Percentiles rank a stretch among this genome's conserved stretches.
Conservation (phyloP, 179 eudicot genomes). For the Beta macrorhiza region DNA sequence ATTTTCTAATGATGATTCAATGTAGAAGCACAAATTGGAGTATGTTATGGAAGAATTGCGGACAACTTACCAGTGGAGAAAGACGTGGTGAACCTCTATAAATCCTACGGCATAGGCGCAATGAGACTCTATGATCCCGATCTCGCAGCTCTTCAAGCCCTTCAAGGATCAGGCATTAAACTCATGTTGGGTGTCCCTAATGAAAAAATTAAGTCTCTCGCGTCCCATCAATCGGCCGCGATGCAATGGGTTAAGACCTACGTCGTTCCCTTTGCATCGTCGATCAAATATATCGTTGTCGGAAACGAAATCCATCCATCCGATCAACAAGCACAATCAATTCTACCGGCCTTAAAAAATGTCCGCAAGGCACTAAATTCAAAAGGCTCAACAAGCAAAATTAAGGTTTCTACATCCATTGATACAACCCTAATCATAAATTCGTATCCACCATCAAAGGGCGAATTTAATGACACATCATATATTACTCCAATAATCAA, state of each 20-base stretch:
- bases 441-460: slow-evolving; percentile 29
- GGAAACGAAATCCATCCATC: slow-evolving; percentile 53
- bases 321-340: slow-evolving; percentile 13
- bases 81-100: slow-evolving; percentile 43
- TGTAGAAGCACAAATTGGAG: slow-evolving; percentile 21
- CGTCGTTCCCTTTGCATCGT: slow-evolving; percentile 34
- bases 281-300: slow-evolving; percentile 45
- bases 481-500: slow-evolving; percentile 26
- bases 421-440: not conserved
- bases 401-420: slow-evolving; percentile 37
- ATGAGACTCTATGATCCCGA: slow-evolving; percentile 52
- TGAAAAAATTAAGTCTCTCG: slow-evolving; percentile 26
- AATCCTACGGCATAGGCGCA: slow-evolving; percentile 32
- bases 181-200: slow-evolving; percentile 32
- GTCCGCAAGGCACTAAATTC: slow-evolving; percentile 32
- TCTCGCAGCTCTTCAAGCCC: slow-evolving; percentile 38
- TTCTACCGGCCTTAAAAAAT: slow-evolving; percentile 50
- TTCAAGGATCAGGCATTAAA: slow-evolving; percentile 44
- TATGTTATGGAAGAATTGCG: slow-evolving; percentile 24
- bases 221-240: slow-evolving; percentile 33
- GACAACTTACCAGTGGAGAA: slow-evolving; percentile 41
- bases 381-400: slow-evolving; percentile 27
- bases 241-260: slow-evolving; percentile 43
- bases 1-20: not conserved
- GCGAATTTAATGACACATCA: slow-evolving; percentile 7